Base-by-base conservation (phyloP, 129 eudicot species). In the Erigeron canadensis region DNA sequence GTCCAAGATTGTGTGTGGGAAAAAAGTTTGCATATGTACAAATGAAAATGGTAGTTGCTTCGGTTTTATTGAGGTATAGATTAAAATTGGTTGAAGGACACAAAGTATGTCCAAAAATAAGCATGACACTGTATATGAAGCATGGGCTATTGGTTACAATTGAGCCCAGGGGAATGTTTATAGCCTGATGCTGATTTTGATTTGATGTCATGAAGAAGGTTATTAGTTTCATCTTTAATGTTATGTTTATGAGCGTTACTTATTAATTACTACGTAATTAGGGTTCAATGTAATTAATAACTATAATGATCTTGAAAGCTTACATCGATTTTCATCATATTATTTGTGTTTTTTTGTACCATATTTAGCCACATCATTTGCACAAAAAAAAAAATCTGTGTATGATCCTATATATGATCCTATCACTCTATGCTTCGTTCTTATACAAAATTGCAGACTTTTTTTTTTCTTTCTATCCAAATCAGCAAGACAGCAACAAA, bases 41-140 rank as follows among this genome's bases (percentile, higher is more conserved):
- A 70, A 87, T 87, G 93, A 87, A 87, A 83, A 60, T 84, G 85
- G 89, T 87, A 73, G 86, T 83, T 41, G 87, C 93, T 59, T 87
- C 93, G 6, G 47, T 87, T 22, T 57, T 87, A 39, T 59, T 75
- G 45, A 84, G 93, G 82, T 87, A 79, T 74, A 75, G 13, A 16
- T 46, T 87, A 11, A 77, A 79, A 71, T 71, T 87, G 13, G 87
- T 79, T 19, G 75, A 82, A 53, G 87, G 84, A n/a, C 86, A 84
- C n/a, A 19, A 73, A 38, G 81, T 87, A 46, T 50, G 72, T 44
- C 89, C 89, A 10, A 87, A 79, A 70, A 12, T 82, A n/a, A 84
- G 81, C 12, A 84, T 87, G 28, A 87, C 93, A 45, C 87, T 87
- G 16, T 87, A 87, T 66, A 87, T 87, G 87, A 87, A 82, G 81